Percentiles rank a stretch among this genome's conserved stretches.
phyloP scores from a whole-genome alignment of 2,329 filamentous ascomycete genomes.

The Diaporthe citriasiana region DNA sequence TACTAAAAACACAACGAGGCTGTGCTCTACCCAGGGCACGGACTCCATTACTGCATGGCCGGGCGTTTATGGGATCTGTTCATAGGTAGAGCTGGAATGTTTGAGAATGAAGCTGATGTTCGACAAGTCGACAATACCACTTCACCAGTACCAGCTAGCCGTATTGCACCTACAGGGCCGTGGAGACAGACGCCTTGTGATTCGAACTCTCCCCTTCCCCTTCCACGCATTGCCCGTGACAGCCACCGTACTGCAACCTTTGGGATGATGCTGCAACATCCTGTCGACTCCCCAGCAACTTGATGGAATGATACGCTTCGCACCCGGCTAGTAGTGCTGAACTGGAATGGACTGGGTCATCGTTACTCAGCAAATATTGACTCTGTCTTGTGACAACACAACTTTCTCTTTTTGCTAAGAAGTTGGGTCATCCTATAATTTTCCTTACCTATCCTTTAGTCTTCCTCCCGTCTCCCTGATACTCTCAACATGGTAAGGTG shows the following conservation, averaged over 20 bases:
- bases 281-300: not conserved
- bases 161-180: not conserved
- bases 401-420: not conserved
- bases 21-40: constrained; percentile 24
- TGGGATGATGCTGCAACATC: not conserved
- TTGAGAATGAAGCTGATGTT: constrained; percentile 41
- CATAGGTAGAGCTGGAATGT: constrained; percentile 39
- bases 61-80: constrained; percentile 42
- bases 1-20: constrained; percentile 35
- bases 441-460: not conserved
- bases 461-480: not conserved
- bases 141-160: not conserved
- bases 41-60: constrained; percentile 40
- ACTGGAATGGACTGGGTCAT: too few relatives aligned
- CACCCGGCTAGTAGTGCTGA: not conserved
- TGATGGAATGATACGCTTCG: not conserved
- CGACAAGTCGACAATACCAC: not conserved
- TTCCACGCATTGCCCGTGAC: not conserved
- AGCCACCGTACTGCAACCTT: not conserved
- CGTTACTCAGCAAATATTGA: not conserved
- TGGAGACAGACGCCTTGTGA: not conserved
- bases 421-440: too few relatives aligned
- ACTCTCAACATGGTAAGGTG: not conserved
- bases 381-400: not conserved
- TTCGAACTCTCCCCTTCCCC: not conserved